A percentile compares a stretch with the other conserved stretches of the same genome.
These are phyloP conservation scores for Casuarina equisetifolia DNA, from an alignment of 306 rosid species.

Conservation along the genomic window DNA sequence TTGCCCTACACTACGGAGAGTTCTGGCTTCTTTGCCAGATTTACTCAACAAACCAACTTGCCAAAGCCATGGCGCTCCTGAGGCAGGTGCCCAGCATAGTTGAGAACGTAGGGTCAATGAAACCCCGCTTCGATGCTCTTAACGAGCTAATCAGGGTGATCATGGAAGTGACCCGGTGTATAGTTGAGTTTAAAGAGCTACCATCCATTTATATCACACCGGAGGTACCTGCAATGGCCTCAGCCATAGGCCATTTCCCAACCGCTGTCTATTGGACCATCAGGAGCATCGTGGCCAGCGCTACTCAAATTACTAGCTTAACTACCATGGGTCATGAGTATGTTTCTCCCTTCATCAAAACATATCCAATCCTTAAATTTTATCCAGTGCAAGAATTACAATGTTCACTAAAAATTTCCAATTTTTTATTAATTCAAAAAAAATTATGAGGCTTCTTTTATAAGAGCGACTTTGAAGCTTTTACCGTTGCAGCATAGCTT, in stretches of 20 bases:
- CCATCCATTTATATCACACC: conserved; percentile 36
- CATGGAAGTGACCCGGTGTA: conserved; percentile 42
- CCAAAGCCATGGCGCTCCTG: conserved; percentile 46
- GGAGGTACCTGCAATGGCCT: not conserved
- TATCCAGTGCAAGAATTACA: not conserved
- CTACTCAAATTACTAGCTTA: conserved; percentile 46
- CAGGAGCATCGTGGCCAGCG: conserved; percentile 43
- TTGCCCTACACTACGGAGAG: conserved; percentile 43
- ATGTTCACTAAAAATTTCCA: too few species aligned
- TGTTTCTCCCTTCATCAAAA: not conserved
- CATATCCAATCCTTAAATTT: not conserved
- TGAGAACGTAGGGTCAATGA: conserved; percentile 33
- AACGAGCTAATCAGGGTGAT: conserved; percentile 38
- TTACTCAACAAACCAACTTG: conserved; percentile 41
- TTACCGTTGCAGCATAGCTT: not conserved
- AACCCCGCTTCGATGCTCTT: conserved; percentile 47
- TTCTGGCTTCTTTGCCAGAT: conserved; percentile 52
- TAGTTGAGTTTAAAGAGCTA: conserved; percentile 36
- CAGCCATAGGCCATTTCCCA: conserved; percentile 37
- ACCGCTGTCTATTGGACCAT: conserved; percentile 43
- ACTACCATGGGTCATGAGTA: conserved; percentile 50
- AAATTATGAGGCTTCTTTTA: not conserved
- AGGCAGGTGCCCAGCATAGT: conserved; percentile 45
- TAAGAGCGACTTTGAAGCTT: not conserved
- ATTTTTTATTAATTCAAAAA: too few species aligned